Evolutionary conservation across 306 rosid species (phyloP).

Genomic region (Abrus pulchellus): DNA sequence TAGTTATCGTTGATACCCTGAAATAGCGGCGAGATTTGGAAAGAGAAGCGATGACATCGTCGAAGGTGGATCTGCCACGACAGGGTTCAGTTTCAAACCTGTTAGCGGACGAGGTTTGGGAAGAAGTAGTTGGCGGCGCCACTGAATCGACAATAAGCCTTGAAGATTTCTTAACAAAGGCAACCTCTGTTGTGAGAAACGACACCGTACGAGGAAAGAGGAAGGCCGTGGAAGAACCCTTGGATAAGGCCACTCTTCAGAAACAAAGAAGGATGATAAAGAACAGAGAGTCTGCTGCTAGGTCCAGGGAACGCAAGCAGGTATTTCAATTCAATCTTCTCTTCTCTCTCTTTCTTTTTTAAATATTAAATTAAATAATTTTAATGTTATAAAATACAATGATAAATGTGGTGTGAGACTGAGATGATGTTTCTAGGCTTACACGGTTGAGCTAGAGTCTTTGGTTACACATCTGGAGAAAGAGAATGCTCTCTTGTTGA

Average conservation of each 20-base stretch:
- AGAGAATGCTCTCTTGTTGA: slow-evolving; percentile 66
- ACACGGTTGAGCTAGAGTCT: slow-evolving; percentile 79
- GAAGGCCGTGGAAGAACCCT: slow-evolving; percentile 57
- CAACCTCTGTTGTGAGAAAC: not conserved
- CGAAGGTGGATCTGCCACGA: too few species aligned
- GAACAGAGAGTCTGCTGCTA: slow-evolving; percentile 91
- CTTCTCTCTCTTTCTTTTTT: not conserved
- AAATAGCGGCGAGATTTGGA: too few species aligned
- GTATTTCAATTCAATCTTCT: slow-evolving; percentile 20
- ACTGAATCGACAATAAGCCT: too few species aligned
- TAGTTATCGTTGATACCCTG: too few species aligned
- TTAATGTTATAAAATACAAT: too few species aligned
- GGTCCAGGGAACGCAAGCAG: slow-evolving; percentile 97
- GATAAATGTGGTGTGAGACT: too few species aligned
- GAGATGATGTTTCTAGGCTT: slow-evolving; percentile 58
- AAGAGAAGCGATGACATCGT: too few species aligned
- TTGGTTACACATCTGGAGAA: slow-evolving; percentile 71
- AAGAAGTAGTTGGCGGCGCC: not conserved
- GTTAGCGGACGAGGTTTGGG: not conserved
- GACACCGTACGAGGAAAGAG: slow-evolving; percentile 62
- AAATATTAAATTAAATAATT: not conserved
- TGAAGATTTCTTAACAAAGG: too few species aligned
- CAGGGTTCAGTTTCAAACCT: too few species aligned
- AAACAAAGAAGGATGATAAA: slow-evolving; percentile 91
- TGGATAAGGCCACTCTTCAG: slow-evolving; percentile 83